phyloP scores from a whole-genome alignment of 352 stramenopile species.

The Peronospora farinosa region DNA sequence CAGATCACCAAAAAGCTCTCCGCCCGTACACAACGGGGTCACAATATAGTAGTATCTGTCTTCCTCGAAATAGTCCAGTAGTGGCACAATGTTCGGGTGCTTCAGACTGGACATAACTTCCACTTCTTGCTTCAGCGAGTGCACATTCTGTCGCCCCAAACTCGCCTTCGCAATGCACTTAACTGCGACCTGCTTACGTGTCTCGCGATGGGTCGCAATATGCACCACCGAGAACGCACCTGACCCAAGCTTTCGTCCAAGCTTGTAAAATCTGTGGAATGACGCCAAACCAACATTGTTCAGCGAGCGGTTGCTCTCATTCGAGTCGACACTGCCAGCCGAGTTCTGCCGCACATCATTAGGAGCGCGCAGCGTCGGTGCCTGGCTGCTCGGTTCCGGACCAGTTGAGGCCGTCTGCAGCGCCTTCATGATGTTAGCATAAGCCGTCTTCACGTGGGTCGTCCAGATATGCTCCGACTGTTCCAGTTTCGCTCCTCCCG shows the following conservation, averaged over 20 bases:
- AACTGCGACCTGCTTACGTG: conserved; percentile 69
- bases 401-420: conserved; percentile 38
- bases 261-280: conserved; percentile 72
- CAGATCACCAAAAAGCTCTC: conserved; percentile 95
- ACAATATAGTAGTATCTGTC: conserved; percentile 75
- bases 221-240: conserved; percentile 87
- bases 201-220: conserved; percentile 66
- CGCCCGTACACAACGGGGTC: conserved; percentile 68
- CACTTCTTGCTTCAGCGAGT: conserved; percentile 62
- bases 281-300: conserved; percentile 29
- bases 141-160: conserved; percentile 43
- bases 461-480: conserved; percentile 55
- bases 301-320: conserved; percentile 27
- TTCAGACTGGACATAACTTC: conserved; percentile 65
- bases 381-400: conserved; percentile 25
- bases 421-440: conserved; percentile 75
- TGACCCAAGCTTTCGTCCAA: conserved; percentile 80
- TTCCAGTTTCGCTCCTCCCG: conserved; percentile 71
- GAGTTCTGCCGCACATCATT: conserved; percentile 38
- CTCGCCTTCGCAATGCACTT: conserved; percentile 69
- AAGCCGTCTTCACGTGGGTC: conserved; percentile 60
- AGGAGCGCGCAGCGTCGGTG: conserved; percentile 22
- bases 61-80: conserved; percentile 75
- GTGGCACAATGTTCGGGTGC: conserved; percentile 67
- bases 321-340: conserved; percentile 36